Conservation (phyloP, 768 basidiomycete genomes). For the Suillus fuscotomentosus region DNA sequence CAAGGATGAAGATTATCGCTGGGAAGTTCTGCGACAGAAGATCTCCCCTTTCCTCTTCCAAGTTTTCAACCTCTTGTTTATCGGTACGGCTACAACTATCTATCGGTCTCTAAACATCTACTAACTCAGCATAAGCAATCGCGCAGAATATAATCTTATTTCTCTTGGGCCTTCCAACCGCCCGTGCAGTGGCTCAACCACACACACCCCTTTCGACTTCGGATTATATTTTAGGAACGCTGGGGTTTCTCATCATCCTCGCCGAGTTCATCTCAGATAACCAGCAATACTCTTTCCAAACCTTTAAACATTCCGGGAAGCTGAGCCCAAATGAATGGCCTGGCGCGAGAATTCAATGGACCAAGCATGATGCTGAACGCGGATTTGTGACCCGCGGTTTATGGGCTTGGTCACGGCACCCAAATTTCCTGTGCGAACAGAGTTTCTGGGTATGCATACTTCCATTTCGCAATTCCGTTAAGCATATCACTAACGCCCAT, state of each 20-base stretch:
- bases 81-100: conserved; percentile 42
- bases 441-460: conserved; percentile 66
- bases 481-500: conserved; percentile 9
- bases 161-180: conserved; percentile 60
- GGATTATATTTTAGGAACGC: conserved; percentile 60
- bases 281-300: conserved; percentile 85
- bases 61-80: conserved; percentile 62
- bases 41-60: conserved; percentile 57
- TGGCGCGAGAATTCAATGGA: conserved; percentile 65
- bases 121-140: conserved; percentile 41
- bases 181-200: conserved; percentile 53
- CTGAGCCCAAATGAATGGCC: conserved; percentile 51
- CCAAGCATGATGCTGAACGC: conserved; percentile 62
- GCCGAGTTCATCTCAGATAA: conserved; percentile 88
- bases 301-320: conserved; percentile 59
- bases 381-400: conserved; percentile 86
- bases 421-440: conserved; percentile 92
- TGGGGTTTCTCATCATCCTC: conserved; percentile 58
- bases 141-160: conserved; percentile 83
- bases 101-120: not conserved
- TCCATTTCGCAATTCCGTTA: not conserved
- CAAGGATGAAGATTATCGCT: conserved; percentile 90
- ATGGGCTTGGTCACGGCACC: conserved; percentile 87
- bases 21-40: conserved; percentile 70
- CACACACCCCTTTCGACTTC: conserved; percentile 50